phyloP scores from a whole-genome alignment of 2,329 filamentous ascomycete species.

The Arthrinium phaeospermum region DNA sequence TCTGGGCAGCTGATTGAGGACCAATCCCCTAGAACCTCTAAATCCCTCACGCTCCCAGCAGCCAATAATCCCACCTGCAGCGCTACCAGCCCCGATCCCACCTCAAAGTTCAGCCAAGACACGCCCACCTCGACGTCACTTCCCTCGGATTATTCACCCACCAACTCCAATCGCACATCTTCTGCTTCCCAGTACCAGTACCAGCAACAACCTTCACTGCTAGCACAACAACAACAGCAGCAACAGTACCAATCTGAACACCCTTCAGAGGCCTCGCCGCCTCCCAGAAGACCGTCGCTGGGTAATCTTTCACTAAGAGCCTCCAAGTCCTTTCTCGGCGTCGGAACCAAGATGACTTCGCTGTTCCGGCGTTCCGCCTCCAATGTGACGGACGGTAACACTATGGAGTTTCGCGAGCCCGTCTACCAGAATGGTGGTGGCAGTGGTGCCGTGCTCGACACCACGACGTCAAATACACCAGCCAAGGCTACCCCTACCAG shows the following conservation, averaged over 20 bases:
- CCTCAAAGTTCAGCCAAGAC: background rate
- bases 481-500: constrained; percentile 29
- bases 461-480: constrained; percentile 31
- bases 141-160: constrained; percentile 18
- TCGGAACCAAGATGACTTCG: constrained; percentile 19
- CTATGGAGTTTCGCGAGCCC: constrained; percentile 32
- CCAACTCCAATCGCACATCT: constrained; percentile 15
- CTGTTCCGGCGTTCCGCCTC: constrained; percentile 31
- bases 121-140: constrained; percentile 20
- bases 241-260: background rate
- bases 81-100: background rate
- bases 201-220: background rate
- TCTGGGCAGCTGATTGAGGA: constrained; percentile 4
- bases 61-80: constrained; percentile 10
- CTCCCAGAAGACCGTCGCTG: constrained; percentile 14
- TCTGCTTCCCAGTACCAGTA: constrained; percentile 6
- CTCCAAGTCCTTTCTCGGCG: constrained; percentile 17
- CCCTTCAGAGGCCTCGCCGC: constrained; percentile 8
- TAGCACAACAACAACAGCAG: background rate
- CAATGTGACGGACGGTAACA: constrained; percentile 34
- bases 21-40: constrained; percentile 17
- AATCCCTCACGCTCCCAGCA: constrained; percentile 23
- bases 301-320: constrained; percentile 6
- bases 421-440: constrained; percentile 31
- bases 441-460: constrained; percentile 29